Evolutionary conservation across 2,329 filamentous ascomycete species (phyloP).

Genomic region (Curvularia spicifera): DNA sequence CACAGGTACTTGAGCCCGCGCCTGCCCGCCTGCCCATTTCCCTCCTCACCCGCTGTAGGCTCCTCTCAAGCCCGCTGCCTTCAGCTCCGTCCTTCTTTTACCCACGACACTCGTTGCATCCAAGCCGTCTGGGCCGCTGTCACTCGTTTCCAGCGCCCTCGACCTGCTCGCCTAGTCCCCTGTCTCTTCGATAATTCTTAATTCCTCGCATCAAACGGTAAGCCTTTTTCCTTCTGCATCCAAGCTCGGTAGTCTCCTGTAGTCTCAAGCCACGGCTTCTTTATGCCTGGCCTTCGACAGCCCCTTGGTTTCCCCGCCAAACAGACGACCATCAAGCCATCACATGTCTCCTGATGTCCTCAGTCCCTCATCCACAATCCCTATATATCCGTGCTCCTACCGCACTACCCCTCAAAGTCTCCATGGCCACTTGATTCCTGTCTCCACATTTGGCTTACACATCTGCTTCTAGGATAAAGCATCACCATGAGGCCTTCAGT

Average conservation of each 20-base stretch:
- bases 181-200: slow-evolving; percentile 12
- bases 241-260: background rate
- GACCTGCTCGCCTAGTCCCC: background rate
- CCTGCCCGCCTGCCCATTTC: slow-evolving; percentile 20
- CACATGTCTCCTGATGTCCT: slow-evolving; percentile 9
- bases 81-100: slow-evolving; percentile 31
- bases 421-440: background rate
- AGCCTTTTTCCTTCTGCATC: slow-evolving; percentile 12
- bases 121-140: slow-evolving; percentile 22
- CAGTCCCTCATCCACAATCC: slow-evolving; percentile 1
- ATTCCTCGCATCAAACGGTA: slow-evolving; percentile 18
- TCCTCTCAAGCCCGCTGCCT: slow-evolving; percentile 29
- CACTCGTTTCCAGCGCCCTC: slow-evolving; percentile 35
- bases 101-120: slow-evolving; percentile 17
- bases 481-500: slow-evolving; percentile 40
- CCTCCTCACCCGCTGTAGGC: slow-evolving; percentile 35
- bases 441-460: slow-evolving; percentile 23
- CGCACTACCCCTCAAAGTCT: background rate
- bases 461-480: slow-evolving; percentile 13
- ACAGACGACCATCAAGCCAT: slow-evolving; percentile 2
- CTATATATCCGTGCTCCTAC: slow-evolving; percentile 1
- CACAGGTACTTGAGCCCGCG: slow-evolving; percentile 29
- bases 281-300: slow-evolving; percentile 2
- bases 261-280: background rate
- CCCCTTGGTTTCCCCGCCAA: slow-evolving; percentile 9